Evolutionary conservation across 805 yeast species (phyloP).

Genomic region (Zygotorulaspora florentina): DNA sequence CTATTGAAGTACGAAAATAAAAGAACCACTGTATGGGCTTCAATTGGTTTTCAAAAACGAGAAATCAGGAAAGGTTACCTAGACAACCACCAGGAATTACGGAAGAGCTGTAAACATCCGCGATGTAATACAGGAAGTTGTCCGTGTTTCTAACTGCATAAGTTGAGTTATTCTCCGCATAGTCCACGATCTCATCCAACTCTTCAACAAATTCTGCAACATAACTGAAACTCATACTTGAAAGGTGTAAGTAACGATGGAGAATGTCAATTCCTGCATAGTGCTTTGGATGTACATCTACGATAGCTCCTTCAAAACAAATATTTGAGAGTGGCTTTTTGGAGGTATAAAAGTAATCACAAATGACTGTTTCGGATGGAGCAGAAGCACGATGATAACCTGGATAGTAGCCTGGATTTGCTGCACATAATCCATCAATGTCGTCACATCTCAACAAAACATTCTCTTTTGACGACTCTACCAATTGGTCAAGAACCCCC

Average conservation of each 20-base stretch:
- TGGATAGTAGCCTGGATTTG: slow-evolving; percentile 34
- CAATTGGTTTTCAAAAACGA: not conserved
- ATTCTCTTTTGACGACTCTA: slow-evolving; percentile 35
- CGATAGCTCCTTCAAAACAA: slow-evolving; percentile 37
- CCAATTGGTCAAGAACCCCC: slow-evolving; percentile 36
- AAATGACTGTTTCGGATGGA: slow-evolving; percentile 39
- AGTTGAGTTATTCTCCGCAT: slow-evolving; percentile 33
- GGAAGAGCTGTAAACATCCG: slow-evolving; percentile 33
- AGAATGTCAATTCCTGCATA: slow-evolving; percentile 38
- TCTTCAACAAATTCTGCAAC: slow-evolving; percentile 39
- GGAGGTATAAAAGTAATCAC: slow-evolving; percentile 38
- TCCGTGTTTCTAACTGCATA: slow-evolving; percentile 38
- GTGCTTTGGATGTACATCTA: slow-evolving; percentile 26
- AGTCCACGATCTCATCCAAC: slow-evolving; percentile 34
- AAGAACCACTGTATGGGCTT: not conserved
- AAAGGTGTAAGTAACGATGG: slow-evolving; percentile 40
- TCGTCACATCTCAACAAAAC: slow-evolving; percentile 40
- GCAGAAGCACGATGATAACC: slow-evolving; percentile 40
- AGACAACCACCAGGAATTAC: slow-evolving; percentile 32
- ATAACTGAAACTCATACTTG: slow-evolving; percentile 30
- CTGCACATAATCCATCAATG: slow-evolving; percentile 36
- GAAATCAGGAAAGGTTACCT: not conserved
- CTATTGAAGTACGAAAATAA: not conserved
- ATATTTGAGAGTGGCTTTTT: slow-evolving; percentile 33
- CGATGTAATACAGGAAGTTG: slow-evolving; percentile 30